phyloP scores from a whole-genome alignment of 2,329 filamentous ascomycete species.

The Neonectria magnoliae region DNA sequence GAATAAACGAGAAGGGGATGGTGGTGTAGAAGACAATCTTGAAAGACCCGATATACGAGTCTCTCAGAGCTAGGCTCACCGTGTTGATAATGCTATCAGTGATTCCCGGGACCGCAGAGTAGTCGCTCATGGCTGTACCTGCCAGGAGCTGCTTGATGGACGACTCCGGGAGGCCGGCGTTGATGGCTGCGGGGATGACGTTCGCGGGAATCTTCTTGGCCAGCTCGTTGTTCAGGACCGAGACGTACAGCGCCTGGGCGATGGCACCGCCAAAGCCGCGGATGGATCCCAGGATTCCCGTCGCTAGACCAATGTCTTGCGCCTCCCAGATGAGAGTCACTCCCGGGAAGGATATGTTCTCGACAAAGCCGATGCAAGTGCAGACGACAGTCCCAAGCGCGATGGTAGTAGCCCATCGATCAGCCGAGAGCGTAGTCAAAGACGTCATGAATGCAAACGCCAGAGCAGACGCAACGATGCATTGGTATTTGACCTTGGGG shows the following conservation, averaged over 20 bases:
- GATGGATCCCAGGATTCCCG: slow-evolving; percentile 57
- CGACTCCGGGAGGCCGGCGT: slow-evolving; percentile 48
- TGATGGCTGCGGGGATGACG: slow-evolving; percentile 48
- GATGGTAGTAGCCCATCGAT: slow-evolving; percentile 44
- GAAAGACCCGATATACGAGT: slow-evolving; percentile 55
- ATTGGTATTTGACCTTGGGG: slow-evolving; percentile 49
- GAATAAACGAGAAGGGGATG: slow-evolving; percentile 52
- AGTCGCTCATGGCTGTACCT: slow-evolving; percentile 44
- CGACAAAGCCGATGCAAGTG: slow-evolving; percentile 49
- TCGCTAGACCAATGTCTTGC: slow-evolving; percentile 57
- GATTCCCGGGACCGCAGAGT: slow-evolving; percentile 48
- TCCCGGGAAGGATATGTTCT: slow-evolving; percentile 53
- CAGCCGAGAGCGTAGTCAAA: slow-evolving; percentile 41
- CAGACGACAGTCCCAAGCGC: slow-evolving; percentile 46
- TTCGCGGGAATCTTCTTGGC: slow-evolving; percentile 45
- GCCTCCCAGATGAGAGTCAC: slow-evolving; percentile 57
- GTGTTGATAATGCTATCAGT: slow-evolving; percentile 45
- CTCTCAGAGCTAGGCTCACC: slow-evolving; percentile 46
- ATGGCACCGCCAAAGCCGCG: slow-evolving; percentile 53
- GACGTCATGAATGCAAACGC: slow-evolving; percentile 49
- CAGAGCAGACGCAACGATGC: slow-evolving; percentile 42
- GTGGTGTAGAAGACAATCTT: slow-evolving; percentile 53
- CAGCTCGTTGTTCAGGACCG: slow-evolving; percentile 50
- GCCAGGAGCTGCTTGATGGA: slow-evolving; percentile 46
- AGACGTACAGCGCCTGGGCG: slow-evolving; percentile 50